Conservation (phyloP, 2,329 filamentous ascomycete species). For the Penicillium sp. region DNA sequence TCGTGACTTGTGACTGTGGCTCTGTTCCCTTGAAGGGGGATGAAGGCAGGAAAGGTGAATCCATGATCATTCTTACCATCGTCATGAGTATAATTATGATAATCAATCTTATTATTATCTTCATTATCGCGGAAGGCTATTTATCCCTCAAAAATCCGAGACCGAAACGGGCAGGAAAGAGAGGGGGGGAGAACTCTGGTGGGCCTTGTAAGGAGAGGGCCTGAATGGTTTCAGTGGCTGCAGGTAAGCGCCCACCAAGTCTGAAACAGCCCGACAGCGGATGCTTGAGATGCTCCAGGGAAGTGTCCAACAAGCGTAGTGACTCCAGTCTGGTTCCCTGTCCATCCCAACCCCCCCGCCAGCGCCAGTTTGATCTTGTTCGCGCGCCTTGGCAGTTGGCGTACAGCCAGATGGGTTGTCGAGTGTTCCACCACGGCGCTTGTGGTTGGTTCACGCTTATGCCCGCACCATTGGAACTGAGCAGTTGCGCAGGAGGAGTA, state of each 20-base stretch:
- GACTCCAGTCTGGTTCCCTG: no score
- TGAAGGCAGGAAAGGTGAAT: no score
- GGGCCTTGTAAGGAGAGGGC: background rate
- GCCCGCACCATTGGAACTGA: background rate
- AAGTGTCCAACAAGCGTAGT: background rate
- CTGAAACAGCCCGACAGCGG: conserved; percentile 30
- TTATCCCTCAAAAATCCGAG: no score
- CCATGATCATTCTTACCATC: no score
- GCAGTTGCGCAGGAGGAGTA: background rate
- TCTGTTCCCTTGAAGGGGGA: no score
- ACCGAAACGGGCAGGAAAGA: no score
- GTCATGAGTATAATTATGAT: no score
- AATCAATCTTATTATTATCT: no score
- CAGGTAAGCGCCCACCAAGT: conserved; percentile 28
- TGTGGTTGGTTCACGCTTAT: background rate
- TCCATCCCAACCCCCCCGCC: conserved; percentile 1
- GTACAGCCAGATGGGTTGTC: background rate
- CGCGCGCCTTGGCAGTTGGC: conserved; percentile 14
- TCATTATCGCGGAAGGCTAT: no score
- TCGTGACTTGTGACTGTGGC: no score
- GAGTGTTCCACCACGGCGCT: conserved; percentile 6
- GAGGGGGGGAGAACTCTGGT: background rate
- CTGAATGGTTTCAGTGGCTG: conserved; percentile 10
- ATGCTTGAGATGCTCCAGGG: conserved; percentile 27
- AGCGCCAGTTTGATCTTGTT: conserved; percentile 31